phyloP scores from a whole-genome alignment of 768 basidiomycete species.

The Termitomyces sp. region DNA sequence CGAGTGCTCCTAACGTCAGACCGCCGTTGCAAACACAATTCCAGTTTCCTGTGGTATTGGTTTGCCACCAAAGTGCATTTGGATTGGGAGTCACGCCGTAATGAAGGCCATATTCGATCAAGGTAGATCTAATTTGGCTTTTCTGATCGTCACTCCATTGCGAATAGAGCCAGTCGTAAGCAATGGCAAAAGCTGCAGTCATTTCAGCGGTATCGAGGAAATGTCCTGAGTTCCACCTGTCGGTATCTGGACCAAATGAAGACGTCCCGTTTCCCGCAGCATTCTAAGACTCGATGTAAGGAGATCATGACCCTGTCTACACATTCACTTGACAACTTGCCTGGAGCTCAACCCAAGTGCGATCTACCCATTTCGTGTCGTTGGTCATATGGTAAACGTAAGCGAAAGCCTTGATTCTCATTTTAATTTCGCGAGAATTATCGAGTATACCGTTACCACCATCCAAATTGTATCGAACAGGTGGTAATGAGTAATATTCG shows the following conservation, averaged over 20 bases:
- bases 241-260: constrained; percentile 60
- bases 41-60: constrained; percentile 84
- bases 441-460: constrained; percentile 91
- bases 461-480: constrained; percentile 72
- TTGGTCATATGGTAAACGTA: constrained; percentile 92
- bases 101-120: constrained; percentile 75
- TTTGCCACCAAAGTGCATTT: constrained; percentile 76
- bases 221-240: constrained; percentile 84
- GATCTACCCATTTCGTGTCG: constrained; percentile 88
- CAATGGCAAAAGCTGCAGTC: constrained; percentile 83
- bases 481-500: constrained; percentile 55
- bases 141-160: constrained; percentile 52
- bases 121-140: constrained; percentile 57
- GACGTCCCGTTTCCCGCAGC: constrained; percentile 67
- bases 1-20: constrained; percentile 83
- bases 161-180: constrained; percentile 90
- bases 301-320: neutral
- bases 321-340: constrained; percentile 38
- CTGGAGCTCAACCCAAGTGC: constrained; percentile 78
- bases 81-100: constrained; percentile 52
- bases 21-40: constrained; percentile 97
- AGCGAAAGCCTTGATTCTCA: constrained; percentile 87
- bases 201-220: constrained; percentile 95
- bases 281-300: constrained; percentile 40
- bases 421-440: constrained; percentile 83